These are phyloP conservation scores for Pelagophyceae sp. DNA, from an alignment of 352 stramenopile species.

Conservation along the genomic window DNA sequence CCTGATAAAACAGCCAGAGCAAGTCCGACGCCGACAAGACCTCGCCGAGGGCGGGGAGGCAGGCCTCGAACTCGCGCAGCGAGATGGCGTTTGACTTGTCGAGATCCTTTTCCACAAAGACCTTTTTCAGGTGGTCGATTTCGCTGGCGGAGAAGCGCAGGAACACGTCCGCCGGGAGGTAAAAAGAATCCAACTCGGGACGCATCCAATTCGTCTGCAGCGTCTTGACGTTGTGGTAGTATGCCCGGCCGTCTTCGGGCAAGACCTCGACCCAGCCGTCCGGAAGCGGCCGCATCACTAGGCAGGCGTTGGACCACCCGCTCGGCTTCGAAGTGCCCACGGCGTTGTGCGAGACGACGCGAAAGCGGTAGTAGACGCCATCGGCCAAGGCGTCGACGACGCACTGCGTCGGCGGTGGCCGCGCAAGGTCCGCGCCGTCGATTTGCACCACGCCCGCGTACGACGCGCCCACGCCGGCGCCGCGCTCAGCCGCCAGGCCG, in stretches of 20 bases:
- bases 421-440: neutral
- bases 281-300: slow-evolving; percentile 19
- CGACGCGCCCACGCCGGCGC: neutral
- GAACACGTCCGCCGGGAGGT: slow-evolving; percentile 22
- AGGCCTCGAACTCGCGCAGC: slow-evolving; percentile 2
- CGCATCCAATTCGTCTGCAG: slow-evolving; percentile 21
- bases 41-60: neutral
- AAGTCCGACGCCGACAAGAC: neutral
- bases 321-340: slow-evolving; percentile 13
- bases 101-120: neutral
- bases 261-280: slow-evolving; percentile 25
- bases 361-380: slow-evolving; percentile 20
- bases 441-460: neutral
- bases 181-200: slow-evolving; percentile 17
- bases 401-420: slow-evolving; percentile 12
- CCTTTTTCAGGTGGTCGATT: neutral
- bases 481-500: neutral
- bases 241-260: slow-evolving; percentile 6
- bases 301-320: slow-evolving; percentile 14
- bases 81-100: neutral
- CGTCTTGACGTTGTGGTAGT: slow-evolving; percentile 28
- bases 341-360: slow-evolving; percentile 22
- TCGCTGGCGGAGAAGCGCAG: neutral
- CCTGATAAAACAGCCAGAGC: slow-evolving; percentile 16
- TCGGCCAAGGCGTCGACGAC: slow-evolving; percentile 22